These are phyloP conservation scores for Clonostachys solani DNA, from an alignment of 2,329 filamentous ascomycete species.

Conservation along the genomic window DNA sequence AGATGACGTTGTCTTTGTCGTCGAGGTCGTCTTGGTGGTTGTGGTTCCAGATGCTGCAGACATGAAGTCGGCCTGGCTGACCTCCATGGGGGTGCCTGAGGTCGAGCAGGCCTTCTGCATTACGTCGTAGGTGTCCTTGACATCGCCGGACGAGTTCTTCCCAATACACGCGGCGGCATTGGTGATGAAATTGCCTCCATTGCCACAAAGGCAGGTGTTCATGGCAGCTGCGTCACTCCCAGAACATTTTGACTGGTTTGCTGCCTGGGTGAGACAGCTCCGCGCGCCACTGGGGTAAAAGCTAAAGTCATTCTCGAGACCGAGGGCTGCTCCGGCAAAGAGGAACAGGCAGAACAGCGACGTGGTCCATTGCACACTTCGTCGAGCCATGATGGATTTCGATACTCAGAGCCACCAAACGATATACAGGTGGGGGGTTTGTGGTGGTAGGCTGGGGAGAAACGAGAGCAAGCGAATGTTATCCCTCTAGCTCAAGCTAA, in stretches of 20 bases:
- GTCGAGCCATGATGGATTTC: neutral
- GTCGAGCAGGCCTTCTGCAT: constrained; percentile 32
- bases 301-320: constrained; percentile 32
- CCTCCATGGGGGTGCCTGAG: constrained; percentile 30
- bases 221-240: constrained; percentile 23
- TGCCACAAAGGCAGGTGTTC: constrained; percentile 39
- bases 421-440: neutral
- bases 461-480: neutral
- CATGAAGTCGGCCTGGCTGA: constrained; percentile 32
- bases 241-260: constrained; percentile 27
- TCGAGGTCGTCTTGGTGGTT: constrained; percentile 7
- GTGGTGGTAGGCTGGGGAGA: neutral
- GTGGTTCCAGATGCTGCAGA: constrained; percentile 14
- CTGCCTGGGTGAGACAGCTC: constrained; percentile 29
- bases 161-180: constrained; percentile 35
- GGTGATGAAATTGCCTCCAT: constrained; percentile 39
- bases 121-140: constrained; percentile 31
- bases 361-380: neutral
- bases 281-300: constrained; percentile 34
- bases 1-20: neutral
- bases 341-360: neutral
- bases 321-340: neutral
- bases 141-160: constrained; percentile 17
- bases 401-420: neutral
- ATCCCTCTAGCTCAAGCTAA: neutral